Evolutionary conservation across 208 protist species (phyloP).

Genomic region (Trypanosoma mega): DNA sequence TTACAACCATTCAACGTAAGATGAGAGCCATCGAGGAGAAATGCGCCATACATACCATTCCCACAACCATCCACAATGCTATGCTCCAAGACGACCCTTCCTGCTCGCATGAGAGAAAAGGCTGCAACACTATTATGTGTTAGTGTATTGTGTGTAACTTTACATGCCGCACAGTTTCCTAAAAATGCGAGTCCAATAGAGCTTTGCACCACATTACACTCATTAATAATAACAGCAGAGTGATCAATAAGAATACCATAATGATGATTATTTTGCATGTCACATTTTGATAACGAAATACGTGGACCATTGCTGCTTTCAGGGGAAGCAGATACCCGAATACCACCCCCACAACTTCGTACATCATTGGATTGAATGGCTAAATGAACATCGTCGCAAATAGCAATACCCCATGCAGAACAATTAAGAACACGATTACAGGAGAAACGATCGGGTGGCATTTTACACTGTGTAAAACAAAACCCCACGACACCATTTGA

Average conservation of each 20-base stretch:
- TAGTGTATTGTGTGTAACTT: slow-evolving; percentile 19
- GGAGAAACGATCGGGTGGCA: slow-evolving; percentile 28
- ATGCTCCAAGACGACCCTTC: slow-evolving; percentile 11
- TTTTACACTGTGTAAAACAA: slow-evolving; percentile 24
- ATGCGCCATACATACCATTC: slow-evolving; percentile 29
- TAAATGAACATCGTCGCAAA: slow-evolving; percentile 14
- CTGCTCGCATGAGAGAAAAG: slow-evolving; percentile 23
- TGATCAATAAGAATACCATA: slow-evolving; percentile 27
- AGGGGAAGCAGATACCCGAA: slow-evolving; percentile 20
- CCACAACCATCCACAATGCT: slow-evolving; percentile 12
- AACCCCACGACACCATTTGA: slow-evolving; percentile 43
- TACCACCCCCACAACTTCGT: slow-evolving; percentile 33
- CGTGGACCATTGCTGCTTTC: neutral
- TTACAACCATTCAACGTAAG: slow-evolving; percentile 7
- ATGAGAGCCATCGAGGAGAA: slow-evolving; percentile 22
- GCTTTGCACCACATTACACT: slow-evolving; percentile 17
- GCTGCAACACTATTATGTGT: slow-evolving; percentile 14
- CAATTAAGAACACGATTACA: slow-evolving; percentile 38
- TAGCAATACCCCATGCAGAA: slow-evolving; percentile 30
- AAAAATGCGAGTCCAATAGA: slow-evolving; percentile 26
- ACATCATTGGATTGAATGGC: slow-evolving; percentile 26
- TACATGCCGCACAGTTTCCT: slow-evolving; percentile 24
- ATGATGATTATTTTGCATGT: slow-evolving; percentile 20
- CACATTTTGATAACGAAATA: slow-evolving; percentile 17
- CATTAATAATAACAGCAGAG: slow-evolving; percentile 4